Evolutionary conservation across 305 asterid species (phyloP).

Genomic region (Fraxinus sp.): DNA sequence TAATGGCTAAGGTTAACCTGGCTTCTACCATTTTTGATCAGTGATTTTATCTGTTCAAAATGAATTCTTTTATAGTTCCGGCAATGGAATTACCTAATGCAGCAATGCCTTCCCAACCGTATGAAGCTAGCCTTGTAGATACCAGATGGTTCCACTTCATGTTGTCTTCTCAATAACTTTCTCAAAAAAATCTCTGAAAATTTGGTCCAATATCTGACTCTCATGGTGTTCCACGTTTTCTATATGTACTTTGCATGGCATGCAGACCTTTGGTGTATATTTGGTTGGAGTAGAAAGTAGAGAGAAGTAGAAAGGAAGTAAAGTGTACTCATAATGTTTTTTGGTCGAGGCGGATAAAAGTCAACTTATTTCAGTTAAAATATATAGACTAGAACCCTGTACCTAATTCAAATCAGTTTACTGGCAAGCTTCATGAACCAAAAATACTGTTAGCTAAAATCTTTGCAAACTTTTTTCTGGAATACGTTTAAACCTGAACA

Average conservation of each 20-base stretch:
- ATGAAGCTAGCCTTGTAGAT: not conserved
- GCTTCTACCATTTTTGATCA: not conserved
- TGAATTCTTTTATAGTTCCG: slow-evolving; percentile 1
- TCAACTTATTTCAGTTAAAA: not conserved
- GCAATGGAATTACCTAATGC: slow-evolving; percentile 10
- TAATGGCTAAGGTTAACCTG: slow-evolving; percentile 10
- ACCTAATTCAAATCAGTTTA: not conserved
- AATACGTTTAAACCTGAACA: not conserved
- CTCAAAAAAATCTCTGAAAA: not conserved
- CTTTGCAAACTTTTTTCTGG: not conserved
- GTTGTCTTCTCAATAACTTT: not conserved
- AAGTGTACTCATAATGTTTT: not conserved
- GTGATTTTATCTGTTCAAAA: not conserved
- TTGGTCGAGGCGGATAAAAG: not conserved
- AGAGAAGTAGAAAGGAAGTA: not conserved
- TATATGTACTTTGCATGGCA: not conserved
- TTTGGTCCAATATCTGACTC: not conserved
- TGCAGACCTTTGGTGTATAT: not conserved
- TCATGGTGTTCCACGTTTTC: not conserved
- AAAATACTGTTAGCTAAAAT: not conserved
- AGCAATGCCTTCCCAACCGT: slow-evolving; percentile 15
- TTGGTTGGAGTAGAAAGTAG: slow-evolving; percentile 2
- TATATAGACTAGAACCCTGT: not conserved
- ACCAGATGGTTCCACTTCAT: not conserved
- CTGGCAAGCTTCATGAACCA: not conserved